These are phyloP conservation scores for Terana coerulea DNA, from an alignment of 768 basidiomycete species.

Conservation along the genomic window DNA sequence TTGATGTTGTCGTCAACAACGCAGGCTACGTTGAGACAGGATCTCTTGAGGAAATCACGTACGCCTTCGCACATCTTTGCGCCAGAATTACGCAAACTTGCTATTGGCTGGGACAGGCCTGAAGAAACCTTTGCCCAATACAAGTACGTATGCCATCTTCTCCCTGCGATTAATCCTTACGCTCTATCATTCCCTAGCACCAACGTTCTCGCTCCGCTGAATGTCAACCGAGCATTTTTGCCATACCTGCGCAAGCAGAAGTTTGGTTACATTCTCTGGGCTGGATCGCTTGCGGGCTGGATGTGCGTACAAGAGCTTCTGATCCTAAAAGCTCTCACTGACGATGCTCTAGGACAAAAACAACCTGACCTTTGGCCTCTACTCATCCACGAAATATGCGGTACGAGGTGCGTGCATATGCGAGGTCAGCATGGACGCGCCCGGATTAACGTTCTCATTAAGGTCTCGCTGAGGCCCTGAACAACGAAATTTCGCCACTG, in stretches of 20 bases:
- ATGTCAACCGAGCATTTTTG: conserved; percentile 43
- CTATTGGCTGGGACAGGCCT: conserved; percentile 12
- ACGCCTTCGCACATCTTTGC: neutral
- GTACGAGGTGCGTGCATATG: conserved; percentile 20
- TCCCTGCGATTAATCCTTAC: too few species aligned
- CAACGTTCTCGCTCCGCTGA: conserved; percentile 43
- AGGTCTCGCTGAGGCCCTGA: conserved; percentile 26
- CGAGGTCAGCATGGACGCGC: neutral
- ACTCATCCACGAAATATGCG: conserved; percentile 38
- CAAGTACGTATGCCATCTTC: conserved; percentile 24
- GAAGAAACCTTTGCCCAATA: conserved; percentile 23
- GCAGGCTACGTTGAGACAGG: conserved; percentile 29
- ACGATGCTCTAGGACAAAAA: conserved; percentile 22
- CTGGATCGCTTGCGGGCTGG: conserved; percentile 35
- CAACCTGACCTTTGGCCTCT: conserved; percentile 25
- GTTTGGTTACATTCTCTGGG: conserved; percentile 39
- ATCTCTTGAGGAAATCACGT: conserved; percentile 28
- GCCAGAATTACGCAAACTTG: neutral
- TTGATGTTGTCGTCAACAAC: conserved; percentile 47
- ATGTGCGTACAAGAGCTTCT: conserved; percentile 21
- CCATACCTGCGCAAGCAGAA: conserved; percentile 43
- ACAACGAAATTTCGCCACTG: conserved; percentile 18
- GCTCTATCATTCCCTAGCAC: conserved; percentile 24
- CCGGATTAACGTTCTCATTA: conserved; percentile 2
- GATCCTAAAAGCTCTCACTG: neutral